Evolutionary conservation across 1,284 basidiomycete species (phyloP).

Genomic region (Cryptococcus floricola): DNA sequence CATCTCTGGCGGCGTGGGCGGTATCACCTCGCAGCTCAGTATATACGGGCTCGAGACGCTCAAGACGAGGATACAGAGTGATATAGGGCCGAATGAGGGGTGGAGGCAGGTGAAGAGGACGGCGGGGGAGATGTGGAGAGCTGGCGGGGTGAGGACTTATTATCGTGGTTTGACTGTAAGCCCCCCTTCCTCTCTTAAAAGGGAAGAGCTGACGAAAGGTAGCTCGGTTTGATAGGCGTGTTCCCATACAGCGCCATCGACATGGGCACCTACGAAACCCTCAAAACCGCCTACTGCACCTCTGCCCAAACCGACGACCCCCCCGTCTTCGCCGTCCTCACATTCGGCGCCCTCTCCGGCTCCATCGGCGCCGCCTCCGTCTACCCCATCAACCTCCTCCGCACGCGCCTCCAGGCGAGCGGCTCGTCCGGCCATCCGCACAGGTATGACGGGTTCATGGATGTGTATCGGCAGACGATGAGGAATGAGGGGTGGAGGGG

Average conservation of each 20-base stretch:
- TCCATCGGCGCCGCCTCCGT: constrained; percentile 88
- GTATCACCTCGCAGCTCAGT: constrained; percentile 84
- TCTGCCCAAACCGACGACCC: constrained; percentile 79
- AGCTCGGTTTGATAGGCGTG: constrained; percentile 85
- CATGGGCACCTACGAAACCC: constrained; percentile 90
- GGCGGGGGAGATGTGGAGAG: constrained; percentile 61
- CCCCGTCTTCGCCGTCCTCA: constrained; percentile 71
- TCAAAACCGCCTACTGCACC: constrained; percentile 75
- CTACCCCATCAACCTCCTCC: constrained; percentile 84
- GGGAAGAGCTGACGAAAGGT: constrained; percentile 3
- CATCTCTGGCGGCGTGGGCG: constrained; percentile 90
- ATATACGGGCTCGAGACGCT: constrained; percentile 51
- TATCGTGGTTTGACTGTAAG: constrained; percentile 86
- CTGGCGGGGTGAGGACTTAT: constrained; percentile 79
- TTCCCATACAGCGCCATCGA: constrained; percentile 88
- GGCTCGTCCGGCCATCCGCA: constrained; percentile 90
- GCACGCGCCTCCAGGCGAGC: constrained; percentile 92
- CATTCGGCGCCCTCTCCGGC: constrained; percentile 84
- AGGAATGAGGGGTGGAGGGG: constrained; percentile 84
- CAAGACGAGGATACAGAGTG: constrained; percentile 92
- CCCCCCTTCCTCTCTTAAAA: constrained; percentile 10
- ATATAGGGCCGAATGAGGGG: constrained; percentile 58
- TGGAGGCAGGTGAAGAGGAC: constrained; percentile 61
- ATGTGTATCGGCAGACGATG: constrained; percentile 80
- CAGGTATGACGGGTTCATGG: constrained; percentile 77